Conservation (phyloP, 306 rosid species). For the Oxytropis ochrocephala region DNA sequence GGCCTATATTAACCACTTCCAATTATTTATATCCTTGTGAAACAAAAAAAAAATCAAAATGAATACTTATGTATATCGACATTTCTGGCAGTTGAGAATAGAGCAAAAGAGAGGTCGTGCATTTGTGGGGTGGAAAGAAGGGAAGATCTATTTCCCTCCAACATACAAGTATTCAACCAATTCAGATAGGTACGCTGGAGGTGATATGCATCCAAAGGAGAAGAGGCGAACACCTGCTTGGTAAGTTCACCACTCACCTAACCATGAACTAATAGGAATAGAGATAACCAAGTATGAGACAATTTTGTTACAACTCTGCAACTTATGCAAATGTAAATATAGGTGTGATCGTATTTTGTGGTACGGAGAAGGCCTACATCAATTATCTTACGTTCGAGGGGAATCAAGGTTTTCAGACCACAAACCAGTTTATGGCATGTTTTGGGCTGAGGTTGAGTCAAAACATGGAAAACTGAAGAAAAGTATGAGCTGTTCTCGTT, state of each 20-base stretch:
- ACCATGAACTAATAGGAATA: neutral
- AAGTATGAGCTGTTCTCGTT: slow-evolving; percentile 77
- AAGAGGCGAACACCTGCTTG: slow-evolving; percentile 99
- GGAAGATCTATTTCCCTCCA: slow-evolving; percentile 96
- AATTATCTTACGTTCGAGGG: slow-evolving; percentile 90
- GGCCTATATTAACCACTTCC: neutral
- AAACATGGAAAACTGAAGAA: slow-evolving; percentile 74
- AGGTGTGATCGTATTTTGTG: slow-evolving; percentile 99
- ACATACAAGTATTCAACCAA: slow-evolving; percentile 95
- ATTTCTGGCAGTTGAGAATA: slow-evolving; percentile 62
- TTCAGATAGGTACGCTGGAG: slow-evolving; percentile 95
- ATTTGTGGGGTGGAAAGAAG: slow-evolving; percentile 93
- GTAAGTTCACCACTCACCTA: slow-evolving; percentile 38
- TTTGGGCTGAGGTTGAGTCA: slow-evolving; percentile 96
- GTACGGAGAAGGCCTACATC: slow-evolving; percentile 97
- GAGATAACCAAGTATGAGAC: neutral
- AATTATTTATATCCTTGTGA: neutral
- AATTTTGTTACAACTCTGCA: neutral
- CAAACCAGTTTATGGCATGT: slow-evolving; percentile 85
- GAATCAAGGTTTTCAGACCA: slow-evolving; percentile 96
- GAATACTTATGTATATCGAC: neutral
- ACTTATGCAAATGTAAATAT: slow-evolving; percentile 13
- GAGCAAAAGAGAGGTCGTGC: slow-evolving; percentile 89
- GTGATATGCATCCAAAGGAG: slow-evolving; percentile 89
- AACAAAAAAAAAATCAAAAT: neutral